Evolutionary conservation across 306 rosid species (phyloP).

Genomic region (Cicer chorassanicum): DNA sequence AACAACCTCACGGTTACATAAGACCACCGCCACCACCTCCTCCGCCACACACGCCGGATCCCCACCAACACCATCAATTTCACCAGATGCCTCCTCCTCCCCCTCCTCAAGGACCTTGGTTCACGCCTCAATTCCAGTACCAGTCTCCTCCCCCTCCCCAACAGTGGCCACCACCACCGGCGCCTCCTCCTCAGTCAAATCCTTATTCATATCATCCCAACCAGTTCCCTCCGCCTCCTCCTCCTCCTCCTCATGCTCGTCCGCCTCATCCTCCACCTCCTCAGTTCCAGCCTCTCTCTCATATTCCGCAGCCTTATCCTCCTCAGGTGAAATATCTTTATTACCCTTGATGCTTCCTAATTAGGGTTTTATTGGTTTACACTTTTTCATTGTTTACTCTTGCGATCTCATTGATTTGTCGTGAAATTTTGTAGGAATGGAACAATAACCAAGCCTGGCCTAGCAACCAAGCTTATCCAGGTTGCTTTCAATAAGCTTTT

Average conservation of each 20-base stretch:
- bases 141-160: slow-evolving; percentile 73
- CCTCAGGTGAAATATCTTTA: slow-evolving; percentile 55
- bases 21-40: slow-evolving; percentile 61
- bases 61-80: slow-evolving; percentile 63
- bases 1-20: slow-evolving; percentile 66
- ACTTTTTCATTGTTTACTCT: not conserved
- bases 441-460: slow-evolving; percentile 66
- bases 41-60: slow-evolving; percentile 63
- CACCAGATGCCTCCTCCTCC: slow-evolving; percentile 54
- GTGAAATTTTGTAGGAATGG: slow-evolving; percentile 70
- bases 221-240: slow-evolving; percentile 67
- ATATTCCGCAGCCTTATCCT: slow-evolving; percentile 68
- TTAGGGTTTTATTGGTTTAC: slow-evolving; percentile 44
- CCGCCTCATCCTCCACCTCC: slow-evolving; percentile 47
- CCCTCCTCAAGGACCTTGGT: slow-evolving; percentile 76
- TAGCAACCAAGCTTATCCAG: slow-evolving; percentile 67
- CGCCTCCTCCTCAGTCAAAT: slow-evolving; percentile 55
- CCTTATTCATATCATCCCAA: slow-evolving; percentile 65
- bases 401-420: not conserved
- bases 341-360: not conserved
- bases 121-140: slow-evolving; percentile 75
- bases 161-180: slow-evolving; percentile 73
- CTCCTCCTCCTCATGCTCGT: slow-evolving; percentile 53
- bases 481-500: slow-evolving; percentile 46
- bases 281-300: slow-evolving; percentile 67